Conservation (phyloP, 2,329 filamentous ascomycete genomes). For the Fusarium marasasianum region DNA sequence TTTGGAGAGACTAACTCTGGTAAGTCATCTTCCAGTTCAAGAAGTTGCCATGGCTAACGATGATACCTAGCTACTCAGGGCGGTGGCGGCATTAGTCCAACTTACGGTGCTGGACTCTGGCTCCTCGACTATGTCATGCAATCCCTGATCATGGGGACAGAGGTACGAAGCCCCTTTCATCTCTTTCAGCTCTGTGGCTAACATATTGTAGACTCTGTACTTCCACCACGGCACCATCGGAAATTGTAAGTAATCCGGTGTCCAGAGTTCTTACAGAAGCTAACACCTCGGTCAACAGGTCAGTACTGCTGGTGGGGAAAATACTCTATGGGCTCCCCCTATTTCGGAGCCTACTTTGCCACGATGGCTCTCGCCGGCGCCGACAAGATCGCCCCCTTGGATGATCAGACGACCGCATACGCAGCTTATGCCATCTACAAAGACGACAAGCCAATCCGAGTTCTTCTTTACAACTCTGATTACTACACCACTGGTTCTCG, state of each 20-base stretch:
- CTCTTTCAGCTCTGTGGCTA: background rate
- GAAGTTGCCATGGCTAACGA: background rate
- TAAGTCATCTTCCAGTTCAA: background rate
- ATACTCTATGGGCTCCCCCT: background rate
- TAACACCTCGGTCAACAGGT: background rate
- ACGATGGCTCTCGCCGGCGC: background rate
- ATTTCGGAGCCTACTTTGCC: background rate
- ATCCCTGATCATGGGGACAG: background rate
- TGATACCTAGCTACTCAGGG: background rate
- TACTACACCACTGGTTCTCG: background rate
- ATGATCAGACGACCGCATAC: background rate
- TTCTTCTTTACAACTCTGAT: background rate
- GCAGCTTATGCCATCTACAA: background rate
- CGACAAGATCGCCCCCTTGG: background rate
- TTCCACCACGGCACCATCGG: background rate
- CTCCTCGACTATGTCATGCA: background rate
- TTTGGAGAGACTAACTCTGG: background rate
- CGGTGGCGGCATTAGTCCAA: background rate
- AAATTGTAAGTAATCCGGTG: background rate
- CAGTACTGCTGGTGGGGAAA: background rate
- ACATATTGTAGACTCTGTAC: background rate
- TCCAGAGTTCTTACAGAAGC: too few species aligned
- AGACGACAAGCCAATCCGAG: accelerated
- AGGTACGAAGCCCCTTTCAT: background rate
- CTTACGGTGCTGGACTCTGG: background rate